Evolutionary conservation across 495 filamentous ascomycete species (phyloP).

Genomic region (Lophium mytilinum): DNA sequence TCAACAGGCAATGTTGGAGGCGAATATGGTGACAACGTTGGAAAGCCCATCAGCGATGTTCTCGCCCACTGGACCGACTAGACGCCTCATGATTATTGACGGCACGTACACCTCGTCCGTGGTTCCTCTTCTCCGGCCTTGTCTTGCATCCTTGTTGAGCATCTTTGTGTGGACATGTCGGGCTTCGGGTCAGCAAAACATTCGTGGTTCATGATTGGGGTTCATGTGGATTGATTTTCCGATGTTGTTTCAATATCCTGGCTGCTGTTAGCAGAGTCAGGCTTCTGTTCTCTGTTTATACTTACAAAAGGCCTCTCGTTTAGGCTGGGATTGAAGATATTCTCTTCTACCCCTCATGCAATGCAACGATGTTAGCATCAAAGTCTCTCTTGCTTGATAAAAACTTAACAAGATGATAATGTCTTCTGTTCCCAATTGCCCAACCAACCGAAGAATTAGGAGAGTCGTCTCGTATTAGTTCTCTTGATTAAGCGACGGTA

Average conservation of each 20-base stretch:
- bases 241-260: not conserved
- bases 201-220: not conserved
- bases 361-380: not conserved
- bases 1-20: constrained; percentile 57
- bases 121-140: not conserved
- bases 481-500: no score
- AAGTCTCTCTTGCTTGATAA: not conserved
- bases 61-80: constrained; percentile 26
- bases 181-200: constrained; percentile 6
- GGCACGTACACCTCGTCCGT: not conserved
- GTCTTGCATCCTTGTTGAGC: constrained; percentile 6
- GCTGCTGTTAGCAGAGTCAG: not conserved
- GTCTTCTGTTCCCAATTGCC: no score
- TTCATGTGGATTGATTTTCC: not conserved
- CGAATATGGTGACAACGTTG: constrained; percentile 58
- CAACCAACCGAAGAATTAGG: no score
- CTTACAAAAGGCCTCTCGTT: not conserved
- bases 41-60: constrained; percentile 39
- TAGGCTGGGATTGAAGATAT: not conserved
- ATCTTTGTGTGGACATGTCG: constrained; percentile 12
- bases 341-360: not conserved
- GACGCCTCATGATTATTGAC: not conserved
- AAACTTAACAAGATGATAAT: no score
- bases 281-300: not conserved
- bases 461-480: no score